Percentiles rank a stretch among this genome's conserved stretches.
Evolutionary conservation across 108 stramenopile genomes (phyloP).

Genomic region (Fistulifera solaris): DNA sequence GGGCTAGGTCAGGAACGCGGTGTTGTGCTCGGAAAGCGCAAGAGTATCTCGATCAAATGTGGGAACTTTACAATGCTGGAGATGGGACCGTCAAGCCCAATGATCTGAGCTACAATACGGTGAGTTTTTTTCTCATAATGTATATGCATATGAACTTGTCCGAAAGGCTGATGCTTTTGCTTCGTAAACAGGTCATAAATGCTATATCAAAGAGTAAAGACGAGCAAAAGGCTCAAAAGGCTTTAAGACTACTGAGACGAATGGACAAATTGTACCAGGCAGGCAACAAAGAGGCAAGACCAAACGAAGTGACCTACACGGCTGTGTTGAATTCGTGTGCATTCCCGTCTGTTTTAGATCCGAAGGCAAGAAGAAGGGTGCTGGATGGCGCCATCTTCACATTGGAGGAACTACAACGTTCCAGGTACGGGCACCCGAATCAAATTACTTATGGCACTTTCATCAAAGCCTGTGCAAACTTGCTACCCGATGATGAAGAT

Average conservation of each 20-base stretch:
- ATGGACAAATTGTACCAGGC: constrained; percentile 43
- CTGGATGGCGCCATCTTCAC: constrained; percentile 39
- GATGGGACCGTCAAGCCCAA: constrained; percentile 49
- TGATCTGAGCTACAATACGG: constrained; percentile 50
- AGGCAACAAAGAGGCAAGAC: constrained; percentile 31
- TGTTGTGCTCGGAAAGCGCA: constrained; percentile 30
- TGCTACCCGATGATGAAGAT: constrained; percentile 32
- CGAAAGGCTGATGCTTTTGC: background rate
- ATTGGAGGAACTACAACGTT: constrained; percentile 27
- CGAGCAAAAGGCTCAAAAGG: constrained; percentile 35
- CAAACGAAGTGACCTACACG: constrained; percentile 38
- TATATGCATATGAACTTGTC: background rate
- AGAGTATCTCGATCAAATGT: constrained; percentile 32
- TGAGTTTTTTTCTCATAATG: constrained; percentile 4
- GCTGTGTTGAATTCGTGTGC: constrained; percentile 35
- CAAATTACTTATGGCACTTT: constrained; percentile 67
- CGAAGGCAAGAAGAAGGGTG: constrained; percentile 17
- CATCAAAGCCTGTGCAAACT: constrained; percentile 48
- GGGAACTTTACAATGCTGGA: constrained; percentile 27
- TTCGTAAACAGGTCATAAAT: constrained; percentile 24
- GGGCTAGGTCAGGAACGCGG: constrained; percentile 32
- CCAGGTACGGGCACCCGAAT: constrained; percentile 37
- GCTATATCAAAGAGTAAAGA: constrained; percentile 41
- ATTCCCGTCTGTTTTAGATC: constrained; percentile 25
- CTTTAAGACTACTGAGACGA: constrained; percentile 23